Percentiles rank a stretch among this genome's conserved stretches.
Evolutionary conservation across 2,329 filamentous ascomycete genomes (phyloP).

Genomic region (Colletotrichum gloeosporioides): DNA sequence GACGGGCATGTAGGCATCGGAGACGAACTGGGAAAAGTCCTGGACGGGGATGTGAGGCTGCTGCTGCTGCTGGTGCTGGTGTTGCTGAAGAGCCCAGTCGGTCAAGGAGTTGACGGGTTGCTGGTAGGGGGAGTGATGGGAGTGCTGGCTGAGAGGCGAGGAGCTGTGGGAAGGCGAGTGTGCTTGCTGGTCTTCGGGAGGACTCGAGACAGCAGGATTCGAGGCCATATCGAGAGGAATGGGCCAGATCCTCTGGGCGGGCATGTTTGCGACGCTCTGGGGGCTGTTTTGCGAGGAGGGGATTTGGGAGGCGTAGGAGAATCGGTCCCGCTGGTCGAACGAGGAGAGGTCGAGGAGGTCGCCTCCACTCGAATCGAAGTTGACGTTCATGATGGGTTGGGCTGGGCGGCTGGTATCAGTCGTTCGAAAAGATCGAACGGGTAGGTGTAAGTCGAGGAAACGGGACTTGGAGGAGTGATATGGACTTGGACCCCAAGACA

Average conservation of each 20-base stretch:
- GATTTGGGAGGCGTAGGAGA: conserved; percentile 54
- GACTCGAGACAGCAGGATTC: conserved; percentile 51
- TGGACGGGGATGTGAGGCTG: conserved; percentile 40
- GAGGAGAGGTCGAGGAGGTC: conserved; percentile 64
- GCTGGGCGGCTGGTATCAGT: conserved; percentile 11
- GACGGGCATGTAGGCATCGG: conserved; percentile 48
- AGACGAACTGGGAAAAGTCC: conserved; percentile 60
- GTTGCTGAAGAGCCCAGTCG: conserved; percentile 67
- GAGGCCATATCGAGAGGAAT: conserved; percentile 59
- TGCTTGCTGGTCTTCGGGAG: conserved; percentile 51
- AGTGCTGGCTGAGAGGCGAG: conserved; percentile 55
- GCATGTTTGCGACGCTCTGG: conserved; percentile 29
- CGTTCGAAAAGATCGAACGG: conserved; percentile 32
- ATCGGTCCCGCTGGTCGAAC: conserved; percentile 65
- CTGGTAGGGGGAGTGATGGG: conserved; percentile 60
- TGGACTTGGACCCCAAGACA: conserved; percentile 40
- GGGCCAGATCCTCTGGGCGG: conserved; percentile 51
- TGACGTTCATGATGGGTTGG: conserved; percentile 55
- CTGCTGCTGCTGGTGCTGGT: conserved; percentile 48
- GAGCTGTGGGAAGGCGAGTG: conserved; percentile 50
- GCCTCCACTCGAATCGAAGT: conserved; percentile 63
- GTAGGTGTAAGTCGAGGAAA: conserved; percentile 29
- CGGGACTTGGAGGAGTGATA: conserved; percentile 24
- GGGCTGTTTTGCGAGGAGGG: conserved; percentile 24
- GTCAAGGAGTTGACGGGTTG: conserved; percentile 57